phyloP scores from a whole-genome alignment of 2,329 filamentous ascomycete species.

The Teratosphaeria epicoccoides region DNA sequence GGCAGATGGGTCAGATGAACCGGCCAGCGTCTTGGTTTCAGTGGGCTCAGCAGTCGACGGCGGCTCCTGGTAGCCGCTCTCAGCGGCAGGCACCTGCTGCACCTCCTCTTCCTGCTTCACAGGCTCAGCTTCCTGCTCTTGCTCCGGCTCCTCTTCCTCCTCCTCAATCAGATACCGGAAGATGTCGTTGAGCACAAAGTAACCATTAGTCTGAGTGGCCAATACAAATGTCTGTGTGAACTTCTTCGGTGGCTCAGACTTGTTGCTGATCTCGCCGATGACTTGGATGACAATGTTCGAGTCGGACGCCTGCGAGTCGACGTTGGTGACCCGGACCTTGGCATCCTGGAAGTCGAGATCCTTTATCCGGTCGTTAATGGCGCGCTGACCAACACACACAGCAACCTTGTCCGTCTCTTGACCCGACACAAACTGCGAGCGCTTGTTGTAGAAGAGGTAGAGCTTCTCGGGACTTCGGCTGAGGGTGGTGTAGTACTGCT shows the following conservation, averaged over 20 bases:
- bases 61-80: constrained; percentile 32
- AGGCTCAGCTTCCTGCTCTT: constrained; percentile 27
- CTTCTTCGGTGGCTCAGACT: constrained; percentile 79
- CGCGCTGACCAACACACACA: constrained; percentile 76
- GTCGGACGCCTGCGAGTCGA: constrained; percentile 87
- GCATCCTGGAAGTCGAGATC: constrained; percentile 88
- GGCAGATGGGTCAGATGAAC: constrained; percentile 27
- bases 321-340: constrained; percentile 96
- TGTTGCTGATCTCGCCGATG: constrained; percentile 96
- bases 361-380: constrained; percentile 90
- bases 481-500: constrained; percentile 97
- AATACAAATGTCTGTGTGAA: constrained; percentile 98
- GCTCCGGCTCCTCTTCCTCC: constrained; percentile 46
- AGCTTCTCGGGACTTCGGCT: constrained; percentile 92
- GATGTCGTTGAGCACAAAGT: constrained; percentile 97
- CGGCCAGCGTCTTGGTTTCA: constrained; percentile 20
- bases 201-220: constrained; percentile 88
- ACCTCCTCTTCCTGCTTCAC: constrained; percentile 22
- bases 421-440: constrained; percentile 88
- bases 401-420: constrained; percentile 79
- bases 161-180: constrained; percentile 87
- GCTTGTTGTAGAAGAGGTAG: constrained; percentile 93
- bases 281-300: constrained; percentile 96
- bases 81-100: constrained; percentile 21
- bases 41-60: constrained; percentile 27